phyloP scores from a whole-genome alignment of 108 stramenopile genomes.

The Parietichytrium sp. region DNA sequence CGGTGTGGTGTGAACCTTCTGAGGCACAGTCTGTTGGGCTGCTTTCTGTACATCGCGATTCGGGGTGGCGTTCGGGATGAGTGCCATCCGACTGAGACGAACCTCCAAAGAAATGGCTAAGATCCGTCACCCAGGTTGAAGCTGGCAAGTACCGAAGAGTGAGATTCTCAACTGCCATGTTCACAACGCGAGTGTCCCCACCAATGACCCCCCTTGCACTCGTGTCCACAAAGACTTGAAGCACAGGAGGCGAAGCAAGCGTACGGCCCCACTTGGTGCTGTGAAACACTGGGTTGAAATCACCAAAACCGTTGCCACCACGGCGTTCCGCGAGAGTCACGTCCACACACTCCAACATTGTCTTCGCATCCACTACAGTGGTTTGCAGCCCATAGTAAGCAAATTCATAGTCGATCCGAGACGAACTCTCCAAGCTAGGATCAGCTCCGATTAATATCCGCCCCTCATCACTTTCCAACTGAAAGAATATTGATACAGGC shows the following conservation, averaged over 20 bases:
- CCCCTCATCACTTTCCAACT: neutral
- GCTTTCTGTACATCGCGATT: neutral
- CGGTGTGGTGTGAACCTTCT: too few species aligned
- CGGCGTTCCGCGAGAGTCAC: slow-evolving; percentile 2
- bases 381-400: neutral
- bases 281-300: neutral
- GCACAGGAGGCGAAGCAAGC: neutral
- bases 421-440: too few species aligned
- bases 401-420: slow-evolving; percentile 14
- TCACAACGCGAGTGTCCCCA: neutral
- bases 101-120: neutral
- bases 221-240: neutral
- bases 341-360: neutral
- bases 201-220: too few species aligned
- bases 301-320: neutral
- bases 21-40: too few species aligned
- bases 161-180: neutral
- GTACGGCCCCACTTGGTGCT: slow-evolving; percentile 29
- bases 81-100: too few species aligned
- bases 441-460: neutral
- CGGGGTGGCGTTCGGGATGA: too few species aligned
- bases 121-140: neutral
- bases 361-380: neutral
- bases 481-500: slow-evolving; percentile 13
- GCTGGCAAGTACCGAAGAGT: neutral